A percentile compares a stretch with the other conserved stretches of the same genome.
These are phyloP conservation scores for Luvunga scandens DNA, from an alignment of 345 rosid species.

Conservation along the genomic window DNA sequence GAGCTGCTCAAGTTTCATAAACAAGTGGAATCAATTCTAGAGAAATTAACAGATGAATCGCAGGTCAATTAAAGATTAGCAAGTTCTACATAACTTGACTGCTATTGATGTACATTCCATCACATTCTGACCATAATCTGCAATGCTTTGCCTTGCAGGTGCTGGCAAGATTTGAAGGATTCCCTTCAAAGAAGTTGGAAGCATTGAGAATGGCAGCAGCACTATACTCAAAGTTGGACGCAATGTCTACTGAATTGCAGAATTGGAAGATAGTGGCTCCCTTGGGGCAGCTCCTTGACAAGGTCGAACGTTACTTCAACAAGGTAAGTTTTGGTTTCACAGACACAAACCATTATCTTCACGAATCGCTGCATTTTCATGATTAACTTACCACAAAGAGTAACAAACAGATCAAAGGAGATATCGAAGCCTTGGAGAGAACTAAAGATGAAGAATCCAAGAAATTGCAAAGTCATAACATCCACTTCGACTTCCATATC, in stretches of 20 bases:
- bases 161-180: conserved; percentile 81
- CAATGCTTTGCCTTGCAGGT: conserved; percentile 42
- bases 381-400: neutral
- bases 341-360: neutral
- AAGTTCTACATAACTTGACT: neutral
- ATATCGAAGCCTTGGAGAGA: conserved; percentile 68
- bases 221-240: conserved; percentile 52
- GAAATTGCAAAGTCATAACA: conserved; percentile 67
- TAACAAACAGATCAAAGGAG: conserved; percentile 62
- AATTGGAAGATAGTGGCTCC: conserved; percentile 71
- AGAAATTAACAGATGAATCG: conserved; percentile 80
- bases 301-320: conserved; percentile 69
- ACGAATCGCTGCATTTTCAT: neutral
- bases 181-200: conserved; percentile 88
- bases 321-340: conserved; percentile 45
- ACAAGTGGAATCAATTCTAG: conserved; percentile 79
- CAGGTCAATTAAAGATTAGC: conserved; percentile 43
- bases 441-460: conserved; percentile 80
- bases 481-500: conserved; percentile 66
- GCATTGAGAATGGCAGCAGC: conserved; percentile 71
- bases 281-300: conserved; percentile 63
- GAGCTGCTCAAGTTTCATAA: conserved; percentile 68
- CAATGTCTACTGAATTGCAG: conserved; percentile 51
- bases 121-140: neutral
- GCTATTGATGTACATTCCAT: neutral